Percentiles rank a stretch among this genome's conserved stretches.
phyloP scores from a whole-genome alignment of 768 basidiomycete species.

The Cystobasidium tubakii region DNA sequence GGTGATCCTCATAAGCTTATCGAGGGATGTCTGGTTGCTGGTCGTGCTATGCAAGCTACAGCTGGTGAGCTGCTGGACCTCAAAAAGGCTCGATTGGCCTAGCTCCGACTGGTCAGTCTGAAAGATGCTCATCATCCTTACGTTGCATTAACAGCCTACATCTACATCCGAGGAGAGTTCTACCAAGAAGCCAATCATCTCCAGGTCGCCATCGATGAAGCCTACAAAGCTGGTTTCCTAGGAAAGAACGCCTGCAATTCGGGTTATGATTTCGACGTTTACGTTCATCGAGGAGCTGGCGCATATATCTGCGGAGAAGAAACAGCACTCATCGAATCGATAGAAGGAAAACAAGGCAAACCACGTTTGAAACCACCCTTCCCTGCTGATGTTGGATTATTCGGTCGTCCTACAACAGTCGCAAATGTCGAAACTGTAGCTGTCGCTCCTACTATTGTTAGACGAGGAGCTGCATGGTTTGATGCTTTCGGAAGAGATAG shows the following conservation, averaged over 20 bases:
- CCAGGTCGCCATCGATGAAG: constrained; percentile 90
- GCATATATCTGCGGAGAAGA: constrained; percentile 99
- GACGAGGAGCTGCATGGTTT: constrained; percentile 85
- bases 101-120: constrained; percentile 4
- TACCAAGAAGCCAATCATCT: constrained; percentile 89
- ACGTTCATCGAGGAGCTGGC: constrained; percentile 95
- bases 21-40: constrained; percentile 94
- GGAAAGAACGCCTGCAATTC: constrained; percentile 87
- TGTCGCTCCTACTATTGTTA: constrained; percentile 91
- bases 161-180: constrained; percentile 98
- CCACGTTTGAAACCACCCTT: constrained; percentile 96
- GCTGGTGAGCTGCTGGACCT: constrained; percentile 54
- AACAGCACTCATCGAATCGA: constrained; percentile 90
- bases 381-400: constrained; percentile 95
- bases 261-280: constrained; percentile 93
- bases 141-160: constrained; percentile 67
- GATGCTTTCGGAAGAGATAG: constrained; percentile 82
- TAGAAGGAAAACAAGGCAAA: constrained; percentile 98
- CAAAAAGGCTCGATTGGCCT: neutral
- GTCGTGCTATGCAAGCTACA: constrained; percentile 91
- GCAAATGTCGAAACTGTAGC: constrained; percentile 98
- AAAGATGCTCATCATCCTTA: neutral
- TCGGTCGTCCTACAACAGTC: constrained; percentile 94
- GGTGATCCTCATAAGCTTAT: constrained; percentile 98
- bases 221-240: constrained; percentile 78